Evolutionary conservation across 2,329 filamentous ascomycete species (phyloP).

Genomic region (Colletotrichum agaves): DNA sequence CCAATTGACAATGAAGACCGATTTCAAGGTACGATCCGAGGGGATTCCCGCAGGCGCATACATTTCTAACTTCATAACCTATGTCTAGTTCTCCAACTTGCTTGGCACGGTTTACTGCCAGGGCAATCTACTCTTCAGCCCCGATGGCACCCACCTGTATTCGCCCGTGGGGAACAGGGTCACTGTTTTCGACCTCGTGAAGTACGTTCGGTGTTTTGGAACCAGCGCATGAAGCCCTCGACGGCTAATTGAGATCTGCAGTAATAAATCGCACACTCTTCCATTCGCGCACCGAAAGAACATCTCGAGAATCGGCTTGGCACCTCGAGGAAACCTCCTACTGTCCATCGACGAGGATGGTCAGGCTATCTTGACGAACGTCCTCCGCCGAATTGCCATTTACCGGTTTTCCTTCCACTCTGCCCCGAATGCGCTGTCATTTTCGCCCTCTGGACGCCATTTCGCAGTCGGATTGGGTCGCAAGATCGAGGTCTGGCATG

Average conservation of each 20-base stretch:
- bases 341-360: slow-evolving; percentile 96
- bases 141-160: slow-evolving; percentile 93
- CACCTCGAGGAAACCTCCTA: slow-evolving; percentile 89
- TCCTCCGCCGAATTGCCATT: slow-evolving; percentile 84
- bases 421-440: slow-evolving; percentile 84
- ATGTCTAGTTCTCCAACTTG: slow-evolving; percentile 91
- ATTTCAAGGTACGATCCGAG: slow-evolving; percentile 81
- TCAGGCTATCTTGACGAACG: slow-evolving; percentile 90
- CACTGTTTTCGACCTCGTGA: slow-evolving; percentile 94
- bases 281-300: slow-evolving; percentile 95
- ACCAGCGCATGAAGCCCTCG: not conserved
- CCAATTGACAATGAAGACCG: slow-evolving; percentile 88
- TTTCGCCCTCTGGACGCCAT: slow-evolving; percentile 89
- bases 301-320: slow-evolving; percentile 87
- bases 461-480: slow-evolving; percentile 91
- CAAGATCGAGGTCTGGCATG: slow-evolving; percentile 95
- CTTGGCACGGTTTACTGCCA: slow-evolving; percentile 98
- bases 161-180: slow-evolving; percentile 97
- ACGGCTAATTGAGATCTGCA: slow-evolving; percentile 46
- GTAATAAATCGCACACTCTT: slow-evolving; percentile 88
- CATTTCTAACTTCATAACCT: not conserved
- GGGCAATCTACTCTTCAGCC: slow-evolving; percentile 96
- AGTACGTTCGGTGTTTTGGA: slow-evolving; percentile 65
- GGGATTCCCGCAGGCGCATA: not conserved
- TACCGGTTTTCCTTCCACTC: slow-evolving; percentile 96